Evolutionary conservation across 2,329 filamentous ascomycete genomes (phyloP).

Genomic region (Aureobasidium sp.): DNA sequence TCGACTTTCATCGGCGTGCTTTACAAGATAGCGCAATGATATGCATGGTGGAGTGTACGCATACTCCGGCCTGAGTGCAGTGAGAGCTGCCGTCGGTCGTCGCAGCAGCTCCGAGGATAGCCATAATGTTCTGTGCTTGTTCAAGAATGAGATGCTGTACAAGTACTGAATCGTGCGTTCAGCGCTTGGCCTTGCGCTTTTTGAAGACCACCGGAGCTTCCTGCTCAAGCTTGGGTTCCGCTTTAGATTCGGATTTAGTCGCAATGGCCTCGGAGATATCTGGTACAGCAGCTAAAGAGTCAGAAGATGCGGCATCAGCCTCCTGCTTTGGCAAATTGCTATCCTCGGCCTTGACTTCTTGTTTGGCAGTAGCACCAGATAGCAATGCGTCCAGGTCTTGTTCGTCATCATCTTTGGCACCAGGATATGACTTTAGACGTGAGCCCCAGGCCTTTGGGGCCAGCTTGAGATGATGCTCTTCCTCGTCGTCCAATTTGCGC

Average conservation of each 20-base stretch:
- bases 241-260: slow-evolving; percentile 7
- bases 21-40: background rate
- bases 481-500: slow-evolving; percentile 53
- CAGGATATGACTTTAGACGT: slow-evolving; percentile 40
- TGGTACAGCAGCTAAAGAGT: slow-evolving; percentile 23
- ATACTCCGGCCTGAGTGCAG: background rate
- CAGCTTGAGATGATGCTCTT: slow-evolving; percentile 52
- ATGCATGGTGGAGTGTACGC: background rate
- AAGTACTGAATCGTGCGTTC: slow-evolving; percentile 15
- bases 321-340: slow-evolving; percentile 28
- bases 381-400: slow-evolving; percentile 58
- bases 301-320: slow-evolving; percentile 26
- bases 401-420: slow-evolving; percentile 38
- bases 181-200: slow-evolving; percentile 56
- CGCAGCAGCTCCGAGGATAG: too few species aligned
- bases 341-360: slow-evolving; percentile 28
- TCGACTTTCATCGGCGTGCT: background rate
- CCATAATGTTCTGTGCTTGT: too few species aligned
- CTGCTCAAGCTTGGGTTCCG: slow-evolving; percentile 19
- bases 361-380: slow-evolving; percentile 27
- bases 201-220: slow-evolving; percentile 62
- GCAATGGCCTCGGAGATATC: slow-evolving; percentile 13
- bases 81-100: background rate
- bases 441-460: slow-evolving; percentile 39
- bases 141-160: too few species aligned